Percentiles rank a stretch among this genome's conserved stretches.
Conservation (phyloP, 176 grass and related monocot species). For the Chrysopogon serrulatus region DNA sequence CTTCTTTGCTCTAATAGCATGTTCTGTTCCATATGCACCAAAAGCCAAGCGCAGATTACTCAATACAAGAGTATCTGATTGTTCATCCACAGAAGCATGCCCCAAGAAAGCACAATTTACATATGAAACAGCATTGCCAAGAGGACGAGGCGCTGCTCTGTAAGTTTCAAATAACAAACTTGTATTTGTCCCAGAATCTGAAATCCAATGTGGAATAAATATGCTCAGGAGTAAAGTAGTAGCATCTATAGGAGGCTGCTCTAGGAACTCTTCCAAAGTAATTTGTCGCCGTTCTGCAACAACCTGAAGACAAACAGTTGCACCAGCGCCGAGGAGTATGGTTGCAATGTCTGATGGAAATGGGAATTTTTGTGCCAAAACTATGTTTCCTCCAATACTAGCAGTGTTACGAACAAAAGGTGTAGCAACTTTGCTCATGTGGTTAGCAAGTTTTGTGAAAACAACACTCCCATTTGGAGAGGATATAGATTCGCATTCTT, state of each 20-base stretch:
- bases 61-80: slow-evolving; percentile 31
- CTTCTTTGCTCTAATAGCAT: slow-evolving; percentile 70
- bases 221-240: slow-evolving; percentile 65
- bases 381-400: slow-evolving; percentile 74
- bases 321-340: slow-evolving; percentile 58
- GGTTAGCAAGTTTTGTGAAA: slow-evolving; percentile 63
- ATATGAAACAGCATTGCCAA: slow-evolving; percentile 79
- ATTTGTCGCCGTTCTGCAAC: slow-evolving; percentile 38
- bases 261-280: slow-evolving; percentile 66
- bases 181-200: background rate
- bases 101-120: slow-evolving; percentile 60
- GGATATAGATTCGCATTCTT: slow-evolving; percentile 3
- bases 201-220: slow-evolving; percentile 52
- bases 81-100: slow-evolving; percentile 24
- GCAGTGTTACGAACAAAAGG: slow-evolving; percentile 79
- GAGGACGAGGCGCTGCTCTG: slow-evolving; percentile 58
- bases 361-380: slow-evolving; percentile 66
- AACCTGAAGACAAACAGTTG: slow-evolving; percentile 49
- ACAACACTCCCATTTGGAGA: slow-evolving; percentile 29
- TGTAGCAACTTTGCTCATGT: slow-evolving; percentile 75
- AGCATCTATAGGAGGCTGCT: slow-evolving; percentile 41
- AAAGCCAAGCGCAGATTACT: slow-evolving; percentile 53
- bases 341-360: slow-evolving; percentile 75
- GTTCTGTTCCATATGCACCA: slow-evolving; percentile 69
- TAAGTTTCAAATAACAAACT: slow-evolving; percentile 59